phyloP scores from a whole-genome alignment of 164 flowering plant species.

The Berberis vulgaris region DNA sequence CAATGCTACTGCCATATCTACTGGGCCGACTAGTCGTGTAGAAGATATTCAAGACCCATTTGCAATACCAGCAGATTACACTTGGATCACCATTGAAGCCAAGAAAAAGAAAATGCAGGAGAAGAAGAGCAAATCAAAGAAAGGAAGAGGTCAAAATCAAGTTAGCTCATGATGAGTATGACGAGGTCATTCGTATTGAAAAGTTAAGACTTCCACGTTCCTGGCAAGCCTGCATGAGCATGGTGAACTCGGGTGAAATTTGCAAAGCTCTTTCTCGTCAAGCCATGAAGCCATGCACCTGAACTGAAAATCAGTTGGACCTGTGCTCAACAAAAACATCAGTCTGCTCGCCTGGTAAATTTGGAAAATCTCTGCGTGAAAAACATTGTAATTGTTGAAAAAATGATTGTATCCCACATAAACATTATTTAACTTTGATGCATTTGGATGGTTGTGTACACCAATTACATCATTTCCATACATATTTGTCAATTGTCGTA shows the following conservation, averaged over 20 bases:
- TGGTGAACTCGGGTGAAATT: background rate
- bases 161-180: constrained; percentile 7
- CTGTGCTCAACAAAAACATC: background rate
- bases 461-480: constrained; percentile 1
- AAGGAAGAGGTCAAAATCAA: constrained; percentile 33
- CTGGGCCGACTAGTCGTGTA: constrained; percentile 44
- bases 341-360: background rate
- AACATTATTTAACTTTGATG: constrained; percentile 5
- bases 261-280: too few relatives aligned
- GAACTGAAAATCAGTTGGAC: background rate
- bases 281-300: too few relatives aligned
- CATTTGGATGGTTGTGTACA: constrained; percentile 10
- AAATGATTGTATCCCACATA: constrained; percentile 12
- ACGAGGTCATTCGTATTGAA: background rate
- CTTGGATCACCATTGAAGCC: constrained; percentile 73
- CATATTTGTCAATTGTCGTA: background rate
- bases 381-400: constrained; percentile 4
- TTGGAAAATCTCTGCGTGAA: background rate
- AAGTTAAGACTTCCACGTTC: background rate
- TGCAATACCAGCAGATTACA: constrained; percentile 64
- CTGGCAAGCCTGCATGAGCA: background rate
- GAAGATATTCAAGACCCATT: constrained; percentile 80
- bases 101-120: constrained; percentile 89
- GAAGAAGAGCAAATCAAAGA: constrained; percentile 60
- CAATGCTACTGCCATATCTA: constrained; percentile 30